phyloP scores from a whole-genome alignment of 495 filamentous ascomycete genomes.

The Platismatia glauca region DNA sequence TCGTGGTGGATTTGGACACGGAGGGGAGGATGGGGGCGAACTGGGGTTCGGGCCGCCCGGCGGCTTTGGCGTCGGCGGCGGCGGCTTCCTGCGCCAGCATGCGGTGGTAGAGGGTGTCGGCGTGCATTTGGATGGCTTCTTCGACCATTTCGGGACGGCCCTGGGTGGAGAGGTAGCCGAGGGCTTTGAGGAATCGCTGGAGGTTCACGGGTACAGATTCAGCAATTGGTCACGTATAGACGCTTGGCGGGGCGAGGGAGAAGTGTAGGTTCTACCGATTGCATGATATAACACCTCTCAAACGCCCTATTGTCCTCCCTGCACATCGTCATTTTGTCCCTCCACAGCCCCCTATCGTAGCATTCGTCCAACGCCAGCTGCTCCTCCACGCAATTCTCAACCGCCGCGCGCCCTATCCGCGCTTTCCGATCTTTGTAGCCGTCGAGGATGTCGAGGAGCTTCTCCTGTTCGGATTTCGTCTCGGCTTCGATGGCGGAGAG shows the following conservation, averaged over 20 bases:
- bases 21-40: conserved; percentile 39
- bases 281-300: conserved; percentile 72
- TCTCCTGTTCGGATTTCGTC: conserved; percentile 61
- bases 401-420: conserved; percentile 66
- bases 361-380: conserved; percentile 67
- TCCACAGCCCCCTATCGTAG: conserved; percentile 55
- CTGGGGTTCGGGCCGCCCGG: conserved; percentile 43
- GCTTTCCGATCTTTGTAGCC: conserved; percentile 73
- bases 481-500: conserved; percentile 52
- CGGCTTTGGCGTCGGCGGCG: conserved; percentile 56
- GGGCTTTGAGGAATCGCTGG: conserved; percentile 75
- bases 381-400: conserved; percentile 90
- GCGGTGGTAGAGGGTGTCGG: conserved; percentile 76
- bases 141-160: conserved; percentile 59
- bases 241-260: not conserved
- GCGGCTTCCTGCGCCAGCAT: conserved; percentile 69
- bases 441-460: conserved; percentile 65
- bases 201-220: not conserved
- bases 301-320: conserved; percentile 58
- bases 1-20: conserved; percentile 14
- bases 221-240: not conserved
- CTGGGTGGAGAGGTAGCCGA: conserved; percentile 72
- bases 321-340: conserved; percentile 60
- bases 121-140: conserved; percentile 92
- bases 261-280: conserved; percentile 44